A percentile compares a stretch with the other conserved stretches of the same genome.
phyloP scores from a whole-genome alignment of 2,329 filamentous ascomycete species.

The Colletotrichum sp. region DNA sequence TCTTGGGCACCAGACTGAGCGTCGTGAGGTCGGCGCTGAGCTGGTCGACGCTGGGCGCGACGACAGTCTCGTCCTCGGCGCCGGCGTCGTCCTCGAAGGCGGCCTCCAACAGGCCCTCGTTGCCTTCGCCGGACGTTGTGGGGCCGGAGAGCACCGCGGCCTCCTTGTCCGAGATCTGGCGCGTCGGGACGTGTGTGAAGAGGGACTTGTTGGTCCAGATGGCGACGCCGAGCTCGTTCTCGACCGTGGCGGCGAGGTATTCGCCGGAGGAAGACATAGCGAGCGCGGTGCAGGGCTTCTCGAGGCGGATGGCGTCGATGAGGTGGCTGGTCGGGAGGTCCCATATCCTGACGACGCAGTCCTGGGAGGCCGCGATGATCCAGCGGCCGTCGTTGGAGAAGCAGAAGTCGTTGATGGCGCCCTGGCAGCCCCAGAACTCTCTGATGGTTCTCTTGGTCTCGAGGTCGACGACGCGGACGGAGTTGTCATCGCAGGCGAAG shows the following conservation, averaged over 20 bases:
- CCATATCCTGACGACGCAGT: constrained; percentile 85
- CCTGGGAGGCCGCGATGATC: constrained; percentile 87
- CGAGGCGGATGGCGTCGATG: constrained; percentile 87
- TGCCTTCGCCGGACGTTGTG: constrained; percentile 83
- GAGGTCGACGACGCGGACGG: constrained; percentile 87
- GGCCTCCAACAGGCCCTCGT: constrained; percentile 75
- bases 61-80: constrained; percentile 58
- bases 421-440: constrained; percentile 85
- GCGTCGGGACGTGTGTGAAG: constrained; percentile 86
- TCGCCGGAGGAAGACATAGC: constrained; percentile 91
- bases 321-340: constrained; percentile 95
- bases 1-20: constrained; percentile 86
- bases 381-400: constrained; percentile 95
- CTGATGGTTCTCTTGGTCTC: constrained; percentile 90
- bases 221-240: constrained; percentile 84
- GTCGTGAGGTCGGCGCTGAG: constrained; percentile 85
- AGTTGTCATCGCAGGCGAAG: constrained; percentile 86
- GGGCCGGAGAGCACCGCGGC: constrained; percentile 71
- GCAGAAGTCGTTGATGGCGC: constrained; percentile 77
- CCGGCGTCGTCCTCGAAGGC: constrained; percentile 66
- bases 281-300: constrained; percentile 79
- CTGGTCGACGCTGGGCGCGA: constrained; percentile 71
- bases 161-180: constrained; percentile 81
- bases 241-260: constrained; percentile 88
- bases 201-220: constrained; percentile 95